phyloP scores from a whole-genome alignment of 441 rosid genomes.

The Arabidopsis hybrid region DNA sequence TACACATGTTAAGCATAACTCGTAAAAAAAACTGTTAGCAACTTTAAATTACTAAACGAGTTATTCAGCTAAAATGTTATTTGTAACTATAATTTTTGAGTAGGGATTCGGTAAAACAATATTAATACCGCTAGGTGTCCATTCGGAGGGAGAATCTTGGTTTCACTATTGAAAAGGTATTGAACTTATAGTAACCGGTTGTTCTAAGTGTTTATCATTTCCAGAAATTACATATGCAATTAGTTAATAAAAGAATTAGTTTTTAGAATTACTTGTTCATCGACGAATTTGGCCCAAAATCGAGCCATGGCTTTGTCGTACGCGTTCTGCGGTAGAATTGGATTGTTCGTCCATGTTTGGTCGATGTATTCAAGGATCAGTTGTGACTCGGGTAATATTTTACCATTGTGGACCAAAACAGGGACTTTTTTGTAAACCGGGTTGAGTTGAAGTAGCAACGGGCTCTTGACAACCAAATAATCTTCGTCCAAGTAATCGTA shows the following conservation, averaged over 20 bases:
- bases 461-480: slow-evolving; percentile 46
- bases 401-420: slow-evolving; percentile 55
- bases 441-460: slow-evolving; percentile 43
- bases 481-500: slow-evolving; percentile 52
- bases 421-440: slow-evolving; percentile 53
- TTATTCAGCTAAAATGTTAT: too few species aligned
- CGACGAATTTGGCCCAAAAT: slow-evolving; percentile 48
- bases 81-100: too few species aligned
- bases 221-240: background rate
- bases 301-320: slow-evolving; percentile 44
- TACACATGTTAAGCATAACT: too few species aligned
- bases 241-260: background rate
- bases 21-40: too few species aligned
- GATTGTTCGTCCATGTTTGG: slow-evolving; percentile 49
- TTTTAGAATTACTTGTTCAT: slow-evolving; percentile 43
- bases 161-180: background rate
- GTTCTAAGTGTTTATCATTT: background rate
- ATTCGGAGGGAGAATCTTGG: background rate
- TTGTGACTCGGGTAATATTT: slow-evolving; percentile 44
- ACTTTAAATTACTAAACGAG: too few species aligned
- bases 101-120: too few species aligned
- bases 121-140: too few species aligned
- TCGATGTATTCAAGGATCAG: slow-evolving; percentile 56
- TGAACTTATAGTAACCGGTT: background rate
- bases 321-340: slow-evolving; percentile 48